A percentile compares a stretch with the other conserved stretches of the same genome.
Conservation (phyloP, 768 basidiomycete genomes). For the Tricholoma terreum region DNA sequence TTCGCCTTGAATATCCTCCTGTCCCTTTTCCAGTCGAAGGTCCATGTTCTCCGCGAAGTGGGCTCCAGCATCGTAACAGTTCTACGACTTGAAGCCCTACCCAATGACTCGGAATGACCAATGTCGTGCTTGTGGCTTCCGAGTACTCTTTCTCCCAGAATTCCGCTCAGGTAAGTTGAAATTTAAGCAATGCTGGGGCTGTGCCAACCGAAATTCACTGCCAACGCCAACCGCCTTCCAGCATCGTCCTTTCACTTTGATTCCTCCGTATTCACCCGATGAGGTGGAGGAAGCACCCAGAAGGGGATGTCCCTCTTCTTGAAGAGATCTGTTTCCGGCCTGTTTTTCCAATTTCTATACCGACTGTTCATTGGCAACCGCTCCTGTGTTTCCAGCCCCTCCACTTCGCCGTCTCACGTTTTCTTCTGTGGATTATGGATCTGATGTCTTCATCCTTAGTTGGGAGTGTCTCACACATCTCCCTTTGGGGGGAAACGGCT, state of each 20-base stretch:
- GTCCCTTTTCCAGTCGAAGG: neutral
- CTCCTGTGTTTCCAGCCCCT: neutral
- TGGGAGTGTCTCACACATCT: neutral
- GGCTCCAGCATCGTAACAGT: neutral
- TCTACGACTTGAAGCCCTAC: too few species aligned
- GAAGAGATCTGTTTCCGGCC: neutral
- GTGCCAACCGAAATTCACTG: too few species aligned
- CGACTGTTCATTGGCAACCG: neutral
- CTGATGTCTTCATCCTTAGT: neutral
- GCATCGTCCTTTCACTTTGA: too few species aligned
- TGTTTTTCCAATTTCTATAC: neutral
- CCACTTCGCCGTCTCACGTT: neutral
- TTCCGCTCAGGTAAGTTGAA: too few species aligned
- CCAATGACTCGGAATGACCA: too few species aligned
- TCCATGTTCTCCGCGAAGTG: neutral
- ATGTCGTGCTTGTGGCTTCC: too few species aligned
- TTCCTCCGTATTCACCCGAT: too few species aligned
- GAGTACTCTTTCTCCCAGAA: too few species aligned
- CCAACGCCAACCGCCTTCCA: too few species aligned
- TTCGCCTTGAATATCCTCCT: neutral
- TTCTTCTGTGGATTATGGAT: neutral
- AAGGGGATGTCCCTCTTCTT: neutral
- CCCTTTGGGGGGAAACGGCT: neutral
- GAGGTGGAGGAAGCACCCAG: too few species aligned
- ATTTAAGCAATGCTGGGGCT: too few species aligned